Conservation (phyloP, 1,284 basidiomycete species). For the Butyriboletus appendiculatus region DNA sequence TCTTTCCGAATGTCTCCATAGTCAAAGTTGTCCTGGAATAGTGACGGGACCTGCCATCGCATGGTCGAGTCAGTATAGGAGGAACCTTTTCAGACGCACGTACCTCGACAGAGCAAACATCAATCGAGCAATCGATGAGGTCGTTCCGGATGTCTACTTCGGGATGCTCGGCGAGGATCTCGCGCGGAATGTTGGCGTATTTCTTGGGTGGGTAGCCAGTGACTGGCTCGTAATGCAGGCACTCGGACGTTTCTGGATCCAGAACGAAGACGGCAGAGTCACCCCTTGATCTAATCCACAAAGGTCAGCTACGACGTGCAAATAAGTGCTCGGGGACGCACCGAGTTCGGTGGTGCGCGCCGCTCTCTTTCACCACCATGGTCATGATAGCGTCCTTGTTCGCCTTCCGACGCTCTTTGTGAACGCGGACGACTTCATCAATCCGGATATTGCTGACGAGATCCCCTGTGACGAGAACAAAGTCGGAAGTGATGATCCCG, state of each 20-base stretch:
- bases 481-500: conserved; percentile 90
- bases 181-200: conserved; percentile 64
- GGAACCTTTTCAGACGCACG: conserved; percentile 3
- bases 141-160: conserved; percentile 87
- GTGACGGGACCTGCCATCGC: conserved; percentile 77
- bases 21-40: conserved; percentile 99
- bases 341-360: conserved; percentile 72
- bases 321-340: conserved; percentile 37
- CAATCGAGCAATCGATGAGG: conserved; percentile 86
- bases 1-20: conserved; percentile 91
- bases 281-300: conserved; percentile 53
- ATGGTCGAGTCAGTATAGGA: background rate
- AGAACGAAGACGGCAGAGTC: conserved; percentile 76
- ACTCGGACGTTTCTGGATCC: conserved; percentile 74
- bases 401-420: conserved; percentile 84
- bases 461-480: conserved; percentile 93
- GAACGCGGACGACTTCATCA: conserved; percentile 83
- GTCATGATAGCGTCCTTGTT: conserved; percentile 98
- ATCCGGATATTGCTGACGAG: conserved; percentile 93
- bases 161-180: conserved; percentile 64
- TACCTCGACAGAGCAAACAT: conserved; percentile 91
- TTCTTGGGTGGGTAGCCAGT: conserved; percentile 63
- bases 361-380: conserved; percentile 85
- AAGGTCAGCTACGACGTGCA: background rate
- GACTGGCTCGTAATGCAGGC: conserved; percentile 76